Percentiles rank a stretch among this genome's conserved stretches.
Evolutionary conservation across 768 basidiomycete genomes (phyloP).

Genomic region (Mycena olivaceomarginata): DNA sequence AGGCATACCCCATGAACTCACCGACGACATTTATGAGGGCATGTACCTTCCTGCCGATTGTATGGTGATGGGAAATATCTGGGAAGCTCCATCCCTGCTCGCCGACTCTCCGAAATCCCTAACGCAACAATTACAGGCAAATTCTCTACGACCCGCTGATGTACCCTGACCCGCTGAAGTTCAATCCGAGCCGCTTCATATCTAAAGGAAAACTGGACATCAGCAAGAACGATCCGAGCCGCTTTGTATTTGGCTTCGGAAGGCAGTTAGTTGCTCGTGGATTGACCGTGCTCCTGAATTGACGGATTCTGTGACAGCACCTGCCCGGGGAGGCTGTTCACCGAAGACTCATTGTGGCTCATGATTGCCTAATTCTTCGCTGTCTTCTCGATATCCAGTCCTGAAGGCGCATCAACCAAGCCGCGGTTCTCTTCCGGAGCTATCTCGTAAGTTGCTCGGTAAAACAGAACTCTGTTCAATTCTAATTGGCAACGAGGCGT

Average conservation of each 20-base stretch:
- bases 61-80: constrained; percentile 48
- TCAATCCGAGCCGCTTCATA: constrained; percentile 19
- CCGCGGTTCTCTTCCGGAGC: constrained; percentile 1
- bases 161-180: constrained; percentile 20
- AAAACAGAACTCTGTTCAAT: neutral
- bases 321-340: constrained; percentile 17
- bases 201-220: constrained; percentile 7
- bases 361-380: constrained; percentile 18
- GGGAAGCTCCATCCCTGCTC: constrained; percentile 19
- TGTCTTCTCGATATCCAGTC: neutral
- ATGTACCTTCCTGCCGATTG: constrained; percentile 2
- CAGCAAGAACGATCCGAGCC: constrained; percentile 20
- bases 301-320: neutral
- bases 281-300: neutral
- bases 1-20: constrained; percentile 52
- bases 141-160: constrained; percentile 16
- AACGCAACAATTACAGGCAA: constrained; percentile 6
- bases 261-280: constrained; percentile 2
- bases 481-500: neutral
- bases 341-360: constrained; percentile 23
- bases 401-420: neutral
- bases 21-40: constrained; percentile 58
- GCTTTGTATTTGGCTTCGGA: constrained; percentile 25
- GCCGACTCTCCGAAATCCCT: neutral
- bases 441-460: constrained; percentile 10